Percentiles rank a stretch among this genome's conserved stretches.
Evolutionary conservation across 208 protist species (phyloP).

Genomic region (Trichomonas vaginalis): DNA sequence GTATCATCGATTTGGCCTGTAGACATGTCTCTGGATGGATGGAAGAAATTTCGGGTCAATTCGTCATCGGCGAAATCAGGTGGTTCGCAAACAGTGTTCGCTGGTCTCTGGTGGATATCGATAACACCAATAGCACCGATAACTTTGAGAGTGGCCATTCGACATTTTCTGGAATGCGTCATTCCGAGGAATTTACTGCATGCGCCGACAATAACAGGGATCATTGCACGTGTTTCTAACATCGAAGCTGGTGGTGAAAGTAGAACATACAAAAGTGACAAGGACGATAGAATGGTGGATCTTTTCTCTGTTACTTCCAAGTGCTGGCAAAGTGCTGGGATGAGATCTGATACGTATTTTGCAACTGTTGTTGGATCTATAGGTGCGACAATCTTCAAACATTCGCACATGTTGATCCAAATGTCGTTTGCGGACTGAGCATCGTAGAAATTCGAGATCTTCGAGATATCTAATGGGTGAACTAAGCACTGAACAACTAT

Average conservation of each 20-base stretch:
- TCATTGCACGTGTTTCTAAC: background rate
- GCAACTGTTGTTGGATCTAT: background rate
- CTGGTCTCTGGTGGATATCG: background rate
- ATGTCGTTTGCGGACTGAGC: background rate
- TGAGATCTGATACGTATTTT: background rate
- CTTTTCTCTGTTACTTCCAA: background rate
- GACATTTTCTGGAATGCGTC: background rate
- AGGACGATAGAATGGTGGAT: background rate
- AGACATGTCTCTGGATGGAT: background rate
- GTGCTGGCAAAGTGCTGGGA: background rate
- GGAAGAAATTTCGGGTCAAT: background rate
- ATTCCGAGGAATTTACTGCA: background rate
- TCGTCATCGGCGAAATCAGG: background rate
- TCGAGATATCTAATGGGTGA: background rate
- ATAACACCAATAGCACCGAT: background rate
- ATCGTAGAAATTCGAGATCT: background rate
- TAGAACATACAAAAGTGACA: background rate
- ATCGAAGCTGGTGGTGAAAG: background rate
- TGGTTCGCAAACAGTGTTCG: background rate
- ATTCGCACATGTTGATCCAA: background rate
- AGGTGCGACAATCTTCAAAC: background rate
- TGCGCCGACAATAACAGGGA: background rate
- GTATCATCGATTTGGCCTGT: background rate
- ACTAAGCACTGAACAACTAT: background rate
- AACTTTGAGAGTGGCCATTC: background rate